Conservation (phyloP, 306 rosid species). For the Casuarina cunninghamiana region DNA sequence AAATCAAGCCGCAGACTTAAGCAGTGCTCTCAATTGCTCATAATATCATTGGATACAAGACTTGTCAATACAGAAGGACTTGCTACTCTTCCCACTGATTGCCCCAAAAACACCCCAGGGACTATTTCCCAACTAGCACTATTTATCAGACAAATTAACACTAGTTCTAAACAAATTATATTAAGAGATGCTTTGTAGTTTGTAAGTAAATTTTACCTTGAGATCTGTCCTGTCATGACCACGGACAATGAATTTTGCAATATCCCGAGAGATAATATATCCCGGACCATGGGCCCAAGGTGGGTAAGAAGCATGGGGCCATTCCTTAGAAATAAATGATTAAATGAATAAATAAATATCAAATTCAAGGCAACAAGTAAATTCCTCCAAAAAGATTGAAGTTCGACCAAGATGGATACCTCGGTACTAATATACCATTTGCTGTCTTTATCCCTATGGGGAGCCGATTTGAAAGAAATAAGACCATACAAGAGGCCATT, state of each 20-base stretch:
- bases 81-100: background rate
- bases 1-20: background rate
- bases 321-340: no score
- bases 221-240: slow-evolving; percentile 74
- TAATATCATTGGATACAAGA: background rate
- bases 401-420: slow-evolving; percentile 45
- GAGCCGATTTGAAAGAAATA: slow-evolving; percentile 78
- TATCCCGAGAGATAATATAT: slow-evolving; percentile 81
- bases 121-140: background rate
- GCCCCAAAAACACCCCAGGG: background rate
- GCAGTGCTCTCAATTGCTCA: background rate
- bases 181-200: background rate
- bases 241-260: slow-evolving; percentile 64
- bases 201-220: slow-evolving; percentile 44
- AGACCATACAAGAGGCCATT: slow-evolving; percentile 74
- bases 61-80: background rate
- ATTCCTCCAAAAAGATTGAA: slow-evolving; percentile 1
- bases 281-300: slow-evolving; percentile 99
- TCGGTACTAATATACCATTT: slow-evolving; percentile 80
- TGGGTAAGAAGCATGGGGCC: slow-evolving; percentile 80
- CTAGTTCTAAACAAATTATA: background rate
- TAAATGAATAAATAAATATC: slow-evolving; percentile 3
- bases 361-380: slow-evolving; percentile 5
- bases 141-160: background rate
- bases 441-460: slow-evolving; percentile 74